phyloP scores from a whole-genome alignment of 345 rosid species.

The Eucalyptus virginea region DNA sequence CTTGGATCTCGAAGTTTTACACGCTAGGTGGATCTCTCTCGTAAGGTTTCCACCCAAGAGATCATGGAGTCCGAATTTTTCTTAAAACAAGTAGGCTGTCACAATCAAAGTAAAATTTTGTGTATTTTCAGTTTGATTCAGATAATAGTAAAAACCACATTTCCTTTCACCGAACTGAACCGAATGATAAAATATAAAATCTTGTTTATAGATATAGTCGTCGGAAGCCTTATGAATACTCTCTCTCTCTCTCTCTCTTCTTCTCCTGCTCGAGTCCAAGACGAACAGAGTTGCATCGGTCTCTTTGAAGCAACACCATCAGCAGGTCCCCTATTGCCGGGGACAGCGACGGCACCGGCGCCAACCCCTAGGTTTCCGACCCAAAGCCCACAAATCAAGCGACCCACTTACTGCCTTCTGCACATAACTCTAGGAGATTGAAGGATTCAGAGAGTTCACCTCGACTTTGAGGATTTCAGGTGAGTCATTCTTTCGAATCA shows the following conservation, averaged over 20 bases:
- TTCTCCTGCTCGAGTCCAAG: neutral
- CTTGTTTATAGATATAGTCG: too few species aligned
- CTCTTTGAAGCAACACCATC: neutral
- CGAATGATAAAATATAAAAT: too few species aligned
- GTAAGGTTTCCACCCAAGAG: too few species aligned
- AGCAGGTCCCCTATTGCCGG: neutral
- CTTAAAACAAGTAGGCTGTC: too few species aligned
- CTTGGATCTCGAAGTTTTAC: too few species aligned
- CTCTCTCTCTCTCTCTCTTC: neutral
- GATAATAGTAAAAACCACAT: neutral
- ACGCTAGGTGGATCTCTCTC: too few species aligned
- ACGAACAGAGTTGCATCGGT: neutral
- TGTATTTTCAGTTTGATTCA: too few species aligned
- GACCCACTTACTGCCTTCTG: neutral
- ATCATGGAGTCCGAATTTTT: too few species aligned
- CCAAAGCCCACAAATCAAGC: neutral
- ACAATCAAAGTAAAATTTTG: too few species aligned
- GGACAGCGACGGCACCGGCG: neutral
- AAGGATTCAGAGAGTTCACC: neutral
- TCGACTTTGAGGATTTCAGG: neutral
- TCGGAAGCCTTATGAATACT: neutral
- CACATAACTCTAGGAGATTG: neutral
- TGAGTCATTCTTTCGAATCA: neutral
- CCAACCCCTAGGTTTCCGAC: neutral
- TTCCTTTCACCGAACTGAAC: too few species aligned